These are phyloP conservation scores for Populus hybrid DNA, from an alignment of 441 rosid genomes.

Conservation along the genomic window DNA sequence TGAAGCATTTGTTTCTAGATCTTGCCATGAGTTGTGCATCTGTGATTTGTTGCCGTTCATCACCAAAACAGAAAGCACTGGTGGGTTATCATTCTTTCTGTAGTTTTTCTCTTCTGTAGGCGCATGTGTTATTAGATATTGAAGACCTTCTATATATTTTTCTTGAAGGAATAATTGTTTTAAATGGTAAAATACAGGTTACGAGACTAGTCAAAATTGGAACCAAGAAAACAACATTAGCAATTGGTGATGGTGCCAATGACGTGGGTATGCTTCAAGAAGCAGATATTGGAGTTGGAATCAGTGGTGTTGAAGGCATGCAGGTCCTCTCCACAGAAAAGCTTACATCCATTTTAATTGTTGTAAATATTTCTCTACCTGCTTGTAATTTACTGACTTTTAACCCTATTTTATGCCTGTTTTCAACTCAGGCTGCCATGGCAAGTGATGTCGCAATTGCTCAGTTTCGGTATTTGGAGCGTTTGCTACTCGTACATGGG, in stretches of 20 bases:
- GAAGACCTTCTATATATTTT: not conserved
- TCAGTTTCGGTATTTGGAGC: conserved; percentile 68
- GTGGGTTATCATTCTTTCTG: conserved; percentile 33
- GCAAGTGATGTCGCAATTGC: conserved; percentile 76
- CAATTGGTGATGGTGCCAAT: conserved; percentile 83
- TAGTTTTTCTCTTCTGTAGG: not conserved
- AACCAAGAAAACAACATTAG: conserved; percentile 65
- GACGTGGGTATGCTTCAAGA: conserved; percentile 94
- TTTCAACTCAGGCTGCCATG: conserved; percentile 65
- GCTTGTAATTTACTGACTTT: conserved; percentile 12
- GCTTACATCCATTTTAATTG: conserved; percentile 5
- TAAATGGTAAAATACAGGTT: conserved; percentile 39
- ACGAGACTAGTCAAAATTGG: conserved; percentile 62
- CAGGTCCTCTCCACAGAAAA: conserved; percentile 42
- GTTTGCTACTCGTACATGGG: conserved; percentile 76
- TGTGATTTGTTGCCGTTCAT: conserved; percentile 83
- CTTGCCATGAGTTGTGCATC: conserved; percentile 76
- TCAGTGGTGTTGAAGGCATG: conserved; percentile 82
- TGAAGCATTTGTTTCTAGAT: conserved; percentile 54
- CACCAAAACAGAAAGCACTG: conserved; percentile 86
- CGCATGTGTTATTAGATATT: not conserved
- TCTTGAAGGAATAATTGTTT: not conserved
- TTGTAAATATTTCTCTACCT: not conserved
- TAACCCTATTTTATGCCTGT: conserved; percentile 6
- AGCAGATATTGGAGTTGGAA: conserved; percentile 32